phyloP scores from a whole-genome alignment of 2,329 filamentous ascomycete genomes.

The Colletotrichum sp. region DNA sequence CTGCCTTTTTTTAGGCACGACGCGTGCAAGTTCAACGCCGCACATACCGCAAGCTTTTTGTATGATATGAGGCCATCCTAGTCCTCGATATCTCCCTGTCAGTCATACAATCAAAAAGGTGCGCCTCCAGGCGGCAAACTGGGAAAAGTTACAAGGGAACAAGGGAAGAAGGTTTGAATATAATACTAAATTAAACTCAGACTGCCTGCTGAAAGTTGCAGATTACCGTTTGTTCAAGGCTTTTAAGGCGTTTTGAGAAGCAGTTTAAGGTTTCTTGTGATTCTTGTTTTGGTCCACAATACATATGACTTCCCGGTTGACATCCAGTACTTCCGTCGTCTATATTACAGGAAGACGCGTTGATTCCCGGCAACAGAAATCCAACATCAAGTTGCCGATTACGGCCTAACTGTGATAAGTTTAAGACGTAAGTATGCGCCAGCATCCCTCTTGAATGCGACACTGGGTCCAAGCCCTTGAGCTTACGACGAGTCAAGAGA shows the following conservation, averaged over 20 bases:
- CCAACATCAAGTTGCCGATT: not conserved
- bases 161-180: no score
- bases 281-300: no score
- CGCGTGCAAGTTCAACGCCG: not conserved
- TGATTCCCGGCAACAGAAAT: rapidly evolving
- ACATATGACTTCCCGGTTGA: no score
- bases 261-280: no score
- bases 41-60: rapidly evolving
- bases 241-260: not conserved
- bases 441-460: no score
- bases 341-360: rapidly evolving
- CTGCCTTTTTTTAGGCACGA: not conserved
- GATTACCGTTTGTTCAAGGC: not conserved
- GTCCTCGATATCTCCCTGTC: rapidly evolving
- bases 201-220: not conserved
- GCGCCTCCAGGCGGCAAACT: no score
- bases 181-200: not conserved
- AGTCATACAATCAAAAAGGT: no score
- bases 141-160: no score
- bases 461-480: no score
- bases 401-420: not conserved
- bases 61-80: not conserved
- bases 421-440: not conserved
- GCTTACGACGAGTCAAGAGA: no score
- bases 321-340: no score